Conservation (phyloP, 768 basidiomycete species). For the Boletus huronensis region DNA sequence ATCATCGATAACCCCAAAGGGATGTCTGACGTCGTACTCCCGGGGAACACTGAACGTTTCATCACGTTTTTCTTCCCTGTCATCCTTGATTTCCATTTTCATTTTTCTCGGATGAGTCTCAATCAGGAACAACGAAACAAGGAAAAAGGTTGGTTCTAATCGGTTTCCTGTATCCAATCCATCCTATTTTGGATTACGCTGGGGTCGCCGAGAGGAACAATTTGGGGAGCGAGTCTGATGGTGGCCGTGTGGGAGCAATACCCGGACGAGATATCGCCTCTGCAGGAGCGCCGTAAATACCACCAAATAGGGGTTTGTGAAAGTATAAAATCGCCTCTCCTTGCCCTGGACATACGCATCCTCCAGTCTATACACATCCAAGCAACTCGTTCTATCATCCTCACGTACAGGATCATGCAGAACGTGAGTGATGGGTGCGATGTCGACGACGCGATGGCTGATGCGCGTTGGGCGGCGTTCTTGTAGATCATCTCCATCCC, state of each 20-base stretch:
- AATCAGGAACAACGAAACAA: too few species aligned
- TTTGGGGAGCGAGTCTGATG: too few species aligned
- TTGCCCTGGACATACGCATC: background rate
- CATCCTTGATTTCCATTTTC: background rate
- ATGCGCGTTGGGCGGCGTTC: background rate
- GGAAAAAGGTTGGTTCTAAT: too few species aligned
- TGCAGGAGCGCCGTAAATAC: background rate
- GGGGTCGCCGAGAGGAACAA: background rate
- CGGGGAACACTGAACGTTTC: background rate
- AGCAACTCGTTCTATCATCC: constrained; percentile 1
- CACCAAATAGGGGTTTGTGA: background rate
- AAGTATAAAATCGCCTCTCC: background rate
- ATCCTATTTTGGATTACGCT: background rate
- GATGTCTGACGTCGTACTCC: background rate
- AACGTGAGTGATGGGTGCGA: constrained; percentile 8
- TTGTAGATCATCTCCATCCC: constrained; percentile 7
- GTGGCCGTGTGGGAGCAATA: too few species aligned
- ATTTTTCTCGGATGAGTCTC: too few species aligned
- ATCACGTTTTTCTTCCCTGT: too few species aligned
- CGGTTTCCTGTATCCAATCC: too few species aligned
- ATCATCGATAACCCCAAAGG: background rate
- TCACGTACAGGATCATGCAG: constrained; percentile 12
- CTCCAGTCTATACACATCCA: background rate
- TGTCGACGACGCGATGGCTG: background rate
- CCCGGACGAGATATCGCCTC: background rate